Percentiles rank a stretch among this genome's conserved stretches.
Conservation (phyloP, 2,329 filamentous ascomycete species). For the Coniochaeta sp. region DNA sequence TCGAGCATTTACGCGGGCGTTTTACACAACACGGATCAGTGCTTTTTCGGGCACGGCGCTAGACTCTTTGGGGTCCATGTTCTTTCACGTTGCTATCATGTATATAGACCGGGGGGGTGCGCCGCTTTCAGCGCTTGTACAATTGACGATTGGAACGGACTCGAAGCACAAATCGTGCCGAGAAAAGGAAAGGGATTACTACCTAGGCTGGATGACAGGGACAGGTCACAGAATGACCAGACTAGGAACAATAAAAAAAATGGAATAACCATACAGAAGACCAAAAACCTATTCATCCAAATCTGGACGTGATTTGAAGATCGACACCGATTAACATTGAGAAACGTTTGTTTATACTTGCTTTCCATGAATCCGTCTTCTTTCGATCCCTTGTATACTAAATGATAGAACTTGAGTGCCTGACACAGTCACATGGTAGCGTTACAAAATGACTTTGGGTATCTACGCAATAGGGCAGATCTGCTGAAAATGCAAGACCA, state of each 20-base stretch:
- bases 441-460: too few species aligned
- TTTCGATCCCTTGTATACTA: too few species aligned
- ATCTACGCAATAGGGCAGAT: background rate
- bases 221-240: background rate
- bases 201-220: background rate
- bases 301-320: background rate
- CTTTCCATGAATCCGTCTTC: too few species aligned
- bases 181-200: background rate
- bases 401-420: too few species aligned
- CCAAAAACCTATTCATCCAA: too few species aligned
- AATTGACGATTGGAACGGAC: background rate
- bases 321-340: background rate
- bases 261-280: background rate
- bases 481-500: background rate
- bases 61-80: background rate
- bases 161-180: background rate
- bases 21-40: slow-evolving; percentile 2
- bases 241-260: background rate
- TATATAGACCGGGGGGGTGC: background rate
- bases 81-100: background rate
- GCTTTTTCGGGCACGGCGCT: background rate
- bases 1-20: slow-evolving; percentile 17
- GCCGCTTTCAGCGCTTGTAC: background rate
- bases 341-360: too few species aligned
- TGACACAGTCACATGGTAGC: background rate